Evolutionary conservation across 2,329 filamentous ascomycete species (phyloP), one percentile per base, ranked within the genome.

Genomic region (Ophiocordyceps australis): DNA sequence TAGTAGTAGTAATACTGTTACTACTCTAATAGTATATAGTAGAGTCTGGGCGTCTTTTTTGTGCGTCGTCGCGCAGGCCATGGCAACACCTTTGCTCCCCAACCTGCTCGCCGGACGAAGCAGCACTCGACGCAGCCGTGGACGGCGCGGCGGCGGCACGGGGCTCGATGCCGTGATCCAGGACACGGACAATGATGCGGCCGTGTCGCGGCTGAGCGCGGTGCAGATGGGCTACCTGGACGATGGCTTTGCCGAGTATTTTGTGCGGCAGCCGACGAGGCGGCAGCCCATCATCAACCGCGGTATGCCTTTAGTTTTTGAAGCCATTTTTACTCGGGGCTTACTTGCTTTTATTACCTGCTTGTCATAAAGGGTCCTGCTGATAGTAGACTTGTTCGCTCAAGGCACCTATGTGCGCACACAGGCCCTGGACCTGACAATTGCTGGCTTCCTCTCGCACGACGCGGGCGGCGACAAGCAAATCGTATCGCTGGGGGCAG

Each of bases 401-500:
- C 23, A 17, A 86, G 83, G 83, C 27, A 95, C 86, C n/a, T 95
- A 94, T 42, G 76, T 85, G 14, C 74, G 89, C 32, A 94, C 85
- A 7, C 68, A 65, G 5, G 80, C 79, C 14, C 73, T 98, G 34
- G 83, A 98, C 50, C 57, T 52, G 9, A 66, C 98, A 1, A 68
- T 95, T 21, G 47, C 66, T 26, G 58, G 56, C 7, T 95, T 95
- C 40, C 57, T 95, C 9, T 46, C 54, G 4, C 39, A 45, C 9
- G 35, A 38, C 18, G 36, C 38, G n/a, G 16, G 30, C 15, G 27
- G 39, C 3, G 32, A 51, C 23, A 70, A 68, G 33, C 89, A 98
- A 45, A 82, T 98, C 31, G 65, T 98, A 32, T 94, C 85, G 0
- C 65, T 98, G 1, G 89, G 89, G 17, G 86, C 89, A 11, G 89